A percentile compares a stretch with the other conserved stretches of the same genome.
These are phyloP conservation scores for Agaricus blazei DNA, from an alignment of 768 basidiomycete genomes.

Conservation along the genomic window DNA sequence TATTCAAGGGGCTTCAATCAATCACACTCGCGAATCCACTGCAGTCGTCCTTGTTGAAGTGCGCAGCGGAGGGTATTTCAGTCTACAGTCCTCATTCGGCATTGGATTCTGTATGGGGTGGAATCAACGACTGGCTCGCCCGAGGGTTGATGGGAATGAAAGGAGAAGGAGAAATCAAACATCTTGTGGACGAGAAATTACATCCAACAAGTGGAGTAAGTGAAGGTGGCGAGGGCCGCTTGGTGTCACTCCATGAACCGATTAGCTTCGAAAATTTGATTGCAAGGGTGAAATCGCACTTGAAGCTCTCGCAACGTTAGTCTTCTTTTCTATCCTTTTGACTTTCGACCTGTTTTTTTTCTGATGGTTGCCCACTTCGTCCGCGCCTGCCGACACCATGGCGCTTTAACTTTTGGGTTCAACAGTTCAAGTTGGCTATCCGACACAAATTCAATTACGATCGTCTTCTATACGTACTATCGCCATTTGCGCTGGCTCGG, in stretches of 20 bases:
- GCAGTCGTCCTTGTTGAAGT: slow-evolving; percentile 73
- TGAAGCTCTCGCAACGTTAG: slow-evolving; percentile 37
- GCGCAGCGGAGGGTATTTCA: slow-evolving; percentile 78
- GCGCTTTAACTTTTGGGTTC: not conserved
- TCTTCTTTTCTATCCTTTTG: slow-evolving; percentile 15
- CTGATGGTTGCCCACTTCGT: slow-evolving; percentile 15
- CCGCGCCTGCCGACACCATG: slow-evolving; percentile 5
- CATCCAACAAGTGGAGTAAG: slow-evolving; percentile 26
- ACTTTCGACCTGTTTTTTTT: slow-evolving; percentile 11
- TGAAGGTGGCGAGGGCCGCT: slow-evolving; percentile 62
- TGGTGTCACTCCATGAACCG: slow-evolving; percentile 57
- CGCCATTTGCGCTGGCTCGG: slow-evolving; percentile 91
- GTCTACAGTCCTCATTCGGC: slow-evolving; percentile 88
- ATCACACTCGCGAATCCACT: slow-evolving; percentile 75
- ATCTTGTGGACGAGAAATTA: slow-evolving; percentile 37
- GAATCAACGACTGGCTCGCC: slow-evolving; percentile 90
- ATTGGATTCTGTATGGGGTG: slow-evolving; percentile 77
- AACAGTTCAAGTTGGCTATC: slow-evolving; percentile 67
- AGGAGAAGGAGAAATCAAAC: slow-evolving; percentile 28
- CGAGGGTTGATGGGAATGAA: slow-evolving; percentile 38
- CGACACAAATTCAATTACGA: slow-evolving; percentile 19
- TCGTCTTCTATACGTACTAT: slow-evolving; percentile 48
- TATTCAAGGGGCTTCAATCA: slow-evolving; percentile 71
- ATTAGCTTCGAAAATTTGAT: slow-evolving; percentile 58
- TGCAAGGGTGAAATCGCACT: slow-evolving; percentile 61